A percentile compares a stretch with the other conserved stretches of the same genome.
phyloP scores from a whole-genome alignment of 2,329 filamentous ascomycete species.

The Cercospora berteroae region DNA sequence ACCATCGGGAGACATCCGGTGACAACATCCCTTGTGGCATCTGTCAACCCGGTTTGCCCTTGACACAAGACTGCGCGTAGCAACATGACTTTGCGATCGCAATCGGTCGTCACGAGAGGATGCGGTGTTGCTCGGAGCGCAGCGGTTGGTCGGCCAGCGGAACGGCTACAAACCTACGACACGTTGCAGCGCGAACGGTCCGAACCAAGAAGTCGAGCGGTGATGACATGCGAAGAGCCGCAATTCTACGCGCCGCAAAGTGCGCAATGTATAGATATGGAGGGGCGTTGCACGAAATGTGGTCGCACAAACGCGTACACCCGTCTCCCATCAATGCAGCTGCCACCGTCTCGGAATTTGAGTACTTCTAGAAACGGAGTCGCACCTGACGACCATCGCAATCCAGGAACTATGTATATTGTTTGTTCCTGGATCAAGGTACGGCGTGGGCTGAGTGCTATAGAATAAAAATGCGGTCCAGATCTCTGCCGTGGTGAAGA shows the following conservation, averaged over 20 bases:
- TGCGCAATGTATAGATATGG: conserved; percentile 1
- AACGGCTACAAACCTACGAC: background rate
- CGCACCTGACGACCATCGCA: conserved; percentile 20
- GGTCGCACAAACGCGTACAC: conserved; percentile 18
- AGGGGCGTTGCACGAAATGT: conserved; percentile 13
- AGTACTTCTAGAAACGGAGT: conserved; percentile 20
- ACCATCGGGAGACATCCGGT: conserved; percentile 5
- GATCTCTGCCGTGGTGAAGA: conserved; percentile 6
- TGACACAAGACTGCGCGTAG: background rate
- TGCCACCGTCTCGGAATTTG: conserved; percentile 19
- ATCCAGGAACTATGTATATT: conserved; percentile 17
- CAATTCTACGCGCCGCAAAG: background rate
- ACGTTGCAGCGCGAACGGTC: background rate
- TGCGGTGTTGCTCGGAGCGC: conserved; percentile 7
- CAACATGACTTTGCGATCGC: background rate
- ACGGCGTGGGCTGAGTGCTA: conserved; percentile 15
- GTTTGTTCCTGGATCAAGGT: conserved; percentile 16
- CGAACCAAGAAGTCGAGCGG: background rate
- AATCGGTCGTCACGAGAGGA: background rate
- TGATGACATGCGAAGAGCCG: conserved; percentile 9
- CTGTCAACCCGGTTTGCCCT: conserved; percentile 14
- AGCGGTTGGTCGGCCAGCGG: background rate
- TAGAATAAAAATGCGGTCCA: conserved; percentile 14
- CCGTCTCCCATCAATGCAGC: conserved; percentile 15
- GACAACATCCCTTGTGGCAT: conserved; percentile 15